Base-by-base conservation (phyloP, 176 grass and related monocot species). In the Carex parvula region DNA sequence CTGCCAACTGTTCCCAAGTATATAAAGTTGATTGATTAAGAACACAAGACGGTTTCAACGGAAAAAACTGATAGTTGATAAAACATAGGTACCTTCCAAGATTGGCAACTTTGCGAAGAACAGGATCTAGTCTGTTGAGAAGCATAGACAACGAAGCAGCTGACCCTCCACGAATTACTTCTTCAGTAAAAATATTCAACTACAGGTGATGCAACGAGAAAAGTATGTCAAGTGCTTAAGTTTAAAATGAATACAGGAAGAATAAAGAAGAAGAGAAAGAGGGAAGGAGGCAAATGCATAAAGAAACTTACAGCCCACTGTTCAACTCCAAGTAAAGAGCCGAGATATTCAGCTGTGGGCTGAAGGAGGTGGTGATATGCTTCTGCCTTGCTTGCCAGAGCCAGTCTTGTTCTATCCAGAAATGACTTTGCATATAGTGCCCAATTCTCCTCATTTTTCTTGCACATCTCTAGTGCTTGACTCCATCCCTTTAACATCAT, bases 111-210 rank as follows among this genome's bases (percentile, higher is more conserved):
- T 85, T 95, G 79, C 96, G 92, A 29, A 95, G 88, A 88, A 95
- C 83, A 88, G 96, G 96, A 86, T 99, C 96, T 77, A 99, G 88
- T 81, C 96, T 93, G 81, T 95, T 99, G 64, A 99, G 88, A 92
- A 99, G 96, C 90, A 88, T 79, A 80, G 96, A 99, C 39, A 99
- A 85, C 61, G 96, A 90, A 81, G 93, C 89, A 88, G 96, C 96
- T 83, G 96, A 99, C 81, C 96, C 96, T 86, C 91, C 84, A 64
- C 96, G 96, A 86, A 99, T 99, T 89, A 93, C 84, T 95, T 99
- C 96, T 91, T 99, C 91, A 58, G 96, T 95, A 73, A 99, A 99
- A 83, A 93, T 95, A 83, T 79, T 89, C 42, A 95, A 75, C 96
- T 99, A 90, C 35, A 74, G 46, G 48, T 77, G 37, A 33, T 71